These are phyloP conservation scores for Aspergillus glaucus DNA, from an alignment of 2,329 filamentous ascomycete species.

Conservation along the genomic window DNA sequence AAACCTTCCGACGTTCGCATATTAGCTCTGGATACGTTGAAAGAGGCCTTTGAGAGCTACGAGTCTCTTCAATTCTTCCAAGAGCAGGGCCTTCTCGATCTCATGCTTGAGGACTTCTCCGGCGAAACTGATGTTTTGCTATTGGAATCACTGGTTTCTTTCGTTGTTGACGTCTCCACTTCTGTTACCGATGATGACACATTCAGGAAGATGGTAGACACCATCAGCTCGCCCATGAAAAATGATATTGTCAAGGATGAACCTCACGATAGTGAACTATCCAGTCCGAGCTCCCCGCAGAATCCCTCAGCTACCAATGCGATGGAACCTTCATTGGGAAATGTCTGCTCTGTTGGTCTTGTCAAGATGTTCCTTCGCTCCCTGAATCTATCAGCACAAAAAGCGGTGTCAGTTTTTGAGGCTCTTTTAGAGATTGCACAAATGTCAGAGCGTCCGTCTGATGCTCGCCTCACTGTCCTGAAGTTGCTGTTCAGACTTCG, in stretches of 20 bases:
- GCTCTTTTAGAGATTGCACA: slow-evolving; percentile 59
- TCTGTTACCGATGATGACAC: slow-evolving; percentile 22
- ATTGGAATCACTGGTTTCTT: slow-evolving; percentile 34
- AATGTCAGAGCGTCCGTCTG: slow-evolving; percentile 54
- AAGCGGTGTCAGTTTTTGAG: slow-evolving; percentile 58
- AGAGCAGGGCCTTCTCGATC: slow-evolving; percentile 25
- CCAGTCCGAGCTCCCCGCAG: slow-evolving; percentile 21
- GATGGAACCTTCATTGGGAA: slow-evolving; percentile 36
- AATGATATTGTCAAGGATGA: slow-evolving; percentile 27
- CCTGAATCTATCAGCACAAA: slow-evolving; percentile 60
- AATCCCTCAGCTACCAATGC: slow-evolving; percentile 25
- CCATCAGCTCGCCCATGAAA: slow-evolving; percentile 30
- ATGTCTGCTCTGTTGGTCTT: slow-evolving; percentile 65
- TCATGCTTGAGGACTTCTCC: slow-evolving; percentile 29
- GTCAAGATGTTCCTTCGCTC: slow-evolving; percentile 70
- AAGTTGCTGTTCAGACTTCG: slow-evolving; percentile 76
- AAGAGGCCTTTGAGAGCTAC: slow-evolving; percentile 31
- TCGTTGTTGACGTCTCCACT: slow-evolving; percentile 30
- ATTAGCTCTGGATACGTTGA: slow-evolving; percentile 32
- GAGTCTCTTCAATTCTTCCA: slow-evolving; percentile 26
- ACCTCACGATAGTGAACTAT: slow-evolving; percentile 36
- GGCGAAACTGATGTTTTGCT: slow-evolving; percentile 34
- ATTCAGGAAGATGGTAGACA: slow-evolving; percentile 28
- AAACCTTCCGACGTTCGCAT: slow-evolving; percentile 36
- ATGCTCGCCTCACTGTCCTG: slow-evolving; percentile 67